Evolutionary conservation across 2,329 filamentous ascomycete genomes (phyloP), one percentile per base, ranked within the genome.

Genomic region (Diplocarpon mali): DNA sequence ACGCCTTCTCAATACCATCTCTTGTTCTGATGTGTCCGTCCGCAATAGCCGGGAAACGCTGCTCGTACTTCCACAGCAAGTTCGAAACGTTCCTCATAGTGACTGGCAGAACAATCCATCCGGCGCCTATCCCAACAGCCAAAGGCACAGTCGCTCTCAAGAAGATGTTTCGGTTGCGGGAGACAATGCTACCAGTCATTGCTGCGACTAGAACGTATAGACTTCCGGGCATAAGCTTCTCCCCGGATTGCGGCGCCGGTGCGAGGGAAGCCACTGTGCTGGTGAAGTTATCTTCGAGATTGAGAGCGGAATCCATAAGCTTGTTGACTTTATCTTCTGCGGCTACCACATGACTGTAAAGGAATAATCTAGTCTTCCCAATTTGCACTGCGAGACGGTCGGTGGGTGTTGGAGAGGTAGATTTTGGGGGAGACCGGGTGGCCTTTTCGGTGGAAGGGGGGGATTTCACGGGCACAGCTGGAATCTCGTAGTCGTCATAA

Each of bases 161-260:
- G 51, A 95, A 64, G 51, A 96, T 74, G 65, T 84, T 89, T 57
- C 90, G 80, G 71, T 94, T 93, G 52, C 90, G 80, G 44, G 85
- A 79, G 44, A 95, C 71, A 63, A 98, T 96, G 65, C 80, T 88
- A 56, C 90, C 92, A 30, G 92, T 86, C 89, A 98, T 95, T 58
- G 86, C 81, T 35, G 89, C 83, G 38, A 98, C 89, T 27, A 95
- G 76, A 38, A 96, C 88, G 68, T 96, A 96, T 55, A 96, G 78
- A 48, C 80, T 73, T 20, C 90, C 90, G 29, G 92, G 92, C 67
- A 96, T 80, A 45, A 98, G 75, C 62, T 80, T 80, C 72, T 98
- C 92, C 63, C 85, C 85, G 49, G 80, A 85, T 66, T 90, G 83
- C 59, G 81, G 82, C 31, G 88, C 72, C 27, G 92, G 92, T 15